Base-by-base conservation (phyloP, 2,329 filamentous ascomycete genomes). In the Aureobasidium sp. region DNA sequence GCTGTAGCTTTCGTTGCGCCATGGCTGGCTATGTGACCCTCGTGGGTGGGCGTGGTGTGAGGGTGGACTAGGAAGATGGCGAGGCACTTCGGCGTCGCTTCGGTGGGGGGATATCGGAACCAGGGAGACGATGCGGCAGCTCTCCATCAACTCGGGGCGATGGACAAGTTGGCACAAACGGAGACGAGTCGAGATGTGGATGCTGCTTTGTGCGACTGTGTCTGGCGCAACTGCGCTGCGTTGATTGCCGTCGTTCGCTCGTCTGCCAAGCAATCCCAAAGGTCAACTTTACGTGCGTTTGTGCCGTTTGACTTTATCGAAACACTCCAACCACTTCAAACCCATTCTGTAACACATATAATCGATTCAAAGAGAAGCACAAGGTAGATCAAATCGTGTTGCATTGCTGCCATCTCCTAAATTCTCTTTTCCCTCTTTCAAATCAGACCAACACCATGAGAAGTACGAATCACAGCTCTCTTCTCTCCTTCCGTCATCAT, bases 1-100 rank as follows among this genome's bases (percentile, higher is more conserved):
- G 92, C 76, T 94, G 90, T 70, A 96, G 84, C 83, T 99, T 99
- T 75, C 94, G 86, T 75, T 90, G 90, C 70, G 94, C 91, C 94
- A 99, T 99, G 70, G 76, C 83, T 77, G 64, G 62, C 66, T 41
- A 29, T 58, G 54, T 36, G 21, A 36, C 44, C 57, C 57, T 39
- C 21, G 41, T 44, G 53, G 32, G 50, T 45, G 53, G 41, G 44
- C 36, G 42, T 37, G 44, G 47, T 27, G 25, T 0, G 48, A 34
- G 27, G 29, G 48, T 36, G 30, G 55, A 48, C 9, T 29, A 25
- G 3, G 45, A 52, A 42, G 32, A 53, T 47, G 41, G 54, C 42
- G 54, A 47, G 15, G 54, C 54, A 34, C 9, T 37, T 36, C 42
- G 30, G 29, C 47, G 53, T 36, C 37, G 32, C 37, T 34, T 55